Percentiles rank a stretch among this genome's conserved stretches.
phyloP scores from a whole-genome alignment of 768 basidiomycete genomes.

The Leccinum subtestaceum region DNA sequence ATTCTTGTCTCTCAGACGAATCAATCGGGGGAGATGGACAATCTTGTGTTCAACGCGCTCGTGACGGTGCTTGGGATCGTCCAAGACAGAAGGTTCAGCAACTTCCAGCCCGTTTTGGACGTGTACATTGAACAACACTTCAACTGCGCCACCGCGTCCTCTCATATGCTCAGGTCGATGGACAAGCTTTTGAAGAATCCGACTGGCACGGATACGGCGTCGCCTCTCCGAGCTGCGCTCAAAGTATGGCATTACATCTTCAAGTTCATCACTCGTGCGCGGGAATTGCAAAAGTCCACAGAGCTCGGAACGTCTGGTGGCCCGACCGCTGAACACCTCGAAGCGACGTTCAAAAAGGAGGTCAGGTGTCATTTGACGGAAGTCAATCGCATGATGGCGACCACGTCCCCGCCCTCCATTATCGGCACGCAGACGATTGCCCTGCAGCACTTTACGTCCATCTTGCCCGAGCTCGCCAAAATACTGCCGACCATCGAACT shows the following conservation, averaged over 20 bases:
- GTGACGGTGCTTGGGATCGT: conserved; percentile 91
- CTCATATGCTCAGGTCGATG: conserved; percentile 86
- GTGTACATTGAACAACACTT: conserved; percentile 93
- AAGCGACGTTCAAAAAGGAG: conserved; percentile 81
- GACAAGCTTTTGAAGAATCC: conserved; percentile 76
- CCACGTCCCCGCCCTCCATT: conserved; percentile 73
- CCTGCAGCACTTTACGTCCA: conserved; percentile 88
- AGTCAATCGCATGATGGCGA: conserved; percentile 88
- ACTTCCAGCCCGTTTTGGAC: conserved; percentile 91
- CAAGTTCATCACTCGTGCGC: conserved; percentile 88
- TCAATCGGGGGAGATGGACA: conserved; percentile 74
- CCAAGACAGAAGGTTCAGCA: conserved; percentile 91
- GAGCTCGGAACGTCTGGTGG: conserved; percentile 78
- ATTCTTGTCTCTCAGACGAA: conserved; percentile 79
- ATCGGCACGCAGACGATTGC: conserved; percentile 96
- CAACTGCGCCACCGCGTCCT: conserved; percentile 72
- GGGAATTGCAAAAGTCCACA: conserved; percentile 82
- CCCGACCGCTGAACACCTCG: conserved; percentile 82
- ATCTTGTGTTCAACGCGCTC: conserved; percentile 85
- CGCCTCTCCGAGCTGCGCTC: conserved; percentile 79
- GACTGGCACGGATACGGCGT: conserved; percentile 66
- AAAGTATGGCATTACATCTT: conserved; percentile 98
- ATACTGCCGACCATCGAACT: conserved; percentile 82
- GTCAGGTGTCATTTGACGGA: conserved; percentile 71
- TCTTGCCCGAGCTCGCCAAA: conserved; percentile 82